Percentiles rank a stretch among this genome's conserved stretches.
These are phyloP conservation scores for Lepiota brunneoincarnata DNA, from an alignment of 768 basidiomycete genomes.

Conservation along the genomic window DNA sequence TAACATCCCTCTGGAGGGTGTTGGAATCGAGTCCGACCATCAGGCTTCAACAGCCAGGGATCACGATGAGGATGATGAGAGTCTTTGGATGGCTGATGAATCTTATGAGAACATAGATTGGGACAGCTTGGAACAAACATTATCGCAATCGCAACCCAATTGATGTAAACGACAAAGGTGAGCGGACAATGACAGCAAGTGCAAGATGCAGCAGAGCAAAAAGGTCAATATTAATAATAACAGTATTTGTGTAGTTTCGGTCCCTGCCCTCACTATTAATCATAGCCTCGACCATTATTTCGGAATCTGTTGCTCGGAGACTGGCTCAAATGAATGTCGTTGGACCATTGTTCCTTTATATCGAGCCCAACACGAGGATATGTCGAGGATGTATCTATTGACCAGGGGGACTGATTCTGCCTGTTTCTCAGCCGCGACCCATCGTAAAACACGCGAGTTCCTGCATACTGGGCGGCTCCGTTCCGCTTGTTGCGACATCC, in stretches of 20 bases:
- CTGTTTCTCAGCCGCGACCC: background rate
- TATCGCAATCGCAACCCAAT: constrained; percentile 18
- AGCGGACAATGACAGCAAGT: background rate
- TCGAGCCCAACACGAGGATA: background rate
- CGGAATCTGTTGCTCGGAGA: background rate
- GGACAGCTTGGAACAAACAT: constrained; percentile 24
- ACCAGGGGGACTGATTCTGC: background rate
- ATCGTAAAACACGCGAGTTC: background rate
- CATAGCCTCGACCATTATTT: background rate
- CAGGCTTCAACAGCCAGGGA: constrained; percentile 9
- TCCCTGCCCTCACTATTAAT: background rate
- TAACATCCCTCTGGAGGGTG: background rate
- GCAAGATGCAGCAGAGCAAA: background rate
- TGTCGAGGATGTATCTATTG: background rate
- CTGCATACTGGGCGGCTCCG: background rate
- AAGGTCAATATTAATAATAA: background rate
- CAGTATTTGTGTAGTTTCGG: background rate
- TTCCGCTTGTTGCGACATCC: constrained; percentile 2
- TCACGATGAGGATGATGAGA: constrained; percentile 28
- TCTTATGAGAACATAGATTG: constrained; percentile 36
- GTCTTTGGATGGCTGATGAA: constrained; percentile 47
- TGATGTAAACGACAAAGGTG: background rate
- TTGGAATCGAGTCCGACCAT: constrained; percentile 1
- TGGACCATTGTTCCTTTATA: background rate
- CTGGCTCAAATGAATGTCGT: background rate